Percentiles rank a stretch among this genome's conserved stretches.
These are phyloP conservation scores for Vanrija humicola DNA, from an alignment of 1,284 basidiomycete genomes.

Conservation along the genomic window DNA sequence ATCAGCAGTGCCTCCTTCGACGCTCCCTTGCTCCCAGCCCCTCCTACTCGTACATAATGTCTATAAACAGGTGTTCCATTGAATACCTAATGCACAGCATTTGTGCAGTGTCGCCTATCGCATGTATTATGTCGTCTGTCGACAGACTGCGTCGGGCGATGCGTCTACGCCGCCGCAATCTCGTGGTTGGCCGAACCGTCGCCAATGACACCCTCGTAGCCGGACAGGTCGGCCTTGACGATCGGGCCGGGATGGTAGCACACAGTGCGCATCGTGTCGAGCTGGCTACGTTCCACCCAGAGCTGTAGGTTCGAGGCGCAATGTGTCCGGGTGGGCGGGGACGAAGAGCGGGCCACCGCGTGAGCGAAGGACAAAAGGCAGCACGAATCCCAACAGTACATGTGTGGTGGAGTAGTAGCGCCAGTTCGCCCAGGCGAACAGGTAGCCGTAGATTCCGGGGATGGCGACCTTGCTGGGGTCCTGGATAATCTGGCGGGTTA, in stretches of 20 bases:
- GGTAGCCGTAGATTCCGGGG: slow-evolving; percentile 27
- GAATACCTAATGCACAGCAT: no score
- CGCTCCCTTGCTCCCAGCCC: no score
- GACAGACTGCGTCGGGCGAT: no score
- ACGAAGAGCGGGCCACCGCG: slow-evolving; percentile 27
- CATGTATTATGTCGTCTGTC: no score
- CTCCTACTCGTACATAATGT: no score
- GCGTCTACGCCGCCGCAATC: no score
- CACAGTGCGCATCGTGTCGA: slow-evolving; percentile 40
- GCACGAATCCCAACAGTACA: slow-evolving; percentile 32
- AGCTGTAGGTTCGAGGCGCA: slow-evolving; percentile 16
- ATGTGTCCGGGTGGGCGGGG: neutral
- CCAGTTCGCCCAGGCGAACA: slow-evolving; percentile 47
- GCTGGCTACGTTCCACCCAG: slow-evolving; percentile 37
- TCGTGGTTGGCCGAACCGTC: no score
- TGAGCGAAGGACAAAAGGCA: slow-evolving; percentile 25
- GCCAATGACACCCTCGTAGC: no score
- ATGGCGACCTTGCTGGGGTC: slow-evolving; percentile 31
- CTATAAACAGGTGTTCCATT: no score
- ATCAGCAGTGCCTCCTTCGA: no score
- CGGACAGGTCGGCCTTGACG: slow-evolving; percentile 28
- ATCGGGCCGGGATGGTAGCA: slow-evolving; percentile 43
- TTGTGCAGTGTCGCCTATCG: no score
- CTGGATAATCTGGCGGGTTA: slow-evolving; percentile 24
- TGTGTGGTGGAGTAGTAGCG: slow-evolving; percentile 45